Evolutionary conservation across 2,329 filamentous ascomycete species (phyloP).

Genomic region (Botryotinia globosa): DNA sequence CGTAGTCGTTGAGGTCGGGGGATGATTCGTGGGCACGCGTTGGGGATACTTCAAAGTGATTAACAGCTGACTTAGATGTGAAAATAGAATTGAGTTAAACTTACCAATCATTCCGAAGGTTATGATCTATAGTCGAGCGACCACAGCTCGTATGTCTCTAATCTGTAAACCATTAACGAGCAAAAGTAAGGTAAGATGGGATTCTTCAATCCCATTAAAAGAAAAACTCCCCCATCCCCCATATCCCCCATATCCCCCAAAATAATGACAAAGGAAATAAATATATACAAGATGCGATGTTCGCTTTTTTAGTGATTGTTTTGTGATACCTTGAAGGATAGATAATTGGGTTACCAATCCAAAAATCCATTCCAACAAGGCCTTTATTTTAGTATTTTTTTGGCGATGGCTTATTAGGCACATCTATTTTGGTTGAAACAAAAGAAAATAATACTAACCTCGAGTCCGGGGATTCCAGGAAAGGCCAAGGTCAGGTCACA

Average conservation of each 20-base stretch:
- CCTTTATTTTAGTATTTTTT: slow-evolving; percentile 19
- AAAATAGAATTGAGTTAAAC: neutral
- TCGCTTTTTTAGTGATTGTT: slow-evolving; percentile 21
- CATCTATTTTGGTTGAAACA: slow-evolving; percentile 16
- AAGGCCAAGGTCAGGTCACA: slow-evolving; percentile 16
- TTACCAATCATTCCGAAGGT: neutral
- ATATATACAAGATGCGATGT: slow-evolving; percentile 18
- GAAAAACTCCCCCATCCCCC: neutral
- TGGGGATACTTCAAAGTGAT: neutral
- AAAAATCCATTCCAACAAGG: neutral
- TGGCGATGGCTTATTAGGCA: slow-evolving; percentile 17
- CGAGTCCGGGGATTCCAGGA: slow-evolving; percentile 3
- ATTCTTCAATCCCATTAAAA: neutral
- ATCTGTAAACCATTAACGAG: slow-evolving; percentile 20
- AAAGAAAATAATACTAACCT: slow-evolving; percentile 12
- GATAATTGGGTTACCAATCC: slow-evolving; percentile 17
- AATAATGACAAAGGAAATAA: slow-evolving; percentile 2
- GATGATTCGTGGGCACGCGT: neutral
- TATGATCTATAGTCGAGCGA: neutral
- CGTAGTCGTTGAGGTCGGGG: neutral
- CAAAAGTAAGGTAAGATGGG: neutral
- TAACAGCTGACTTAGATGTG: neutral
- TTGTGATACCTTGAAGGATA: slow-evolving; percentile 17
- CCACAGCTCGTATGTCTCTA: slow-evolving; percentile 17
- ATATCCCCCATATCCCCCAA: neutral